Base-by-base conservation (phyloP, 164 flowering plant species). In the Liquidambar formosana region DNA sequence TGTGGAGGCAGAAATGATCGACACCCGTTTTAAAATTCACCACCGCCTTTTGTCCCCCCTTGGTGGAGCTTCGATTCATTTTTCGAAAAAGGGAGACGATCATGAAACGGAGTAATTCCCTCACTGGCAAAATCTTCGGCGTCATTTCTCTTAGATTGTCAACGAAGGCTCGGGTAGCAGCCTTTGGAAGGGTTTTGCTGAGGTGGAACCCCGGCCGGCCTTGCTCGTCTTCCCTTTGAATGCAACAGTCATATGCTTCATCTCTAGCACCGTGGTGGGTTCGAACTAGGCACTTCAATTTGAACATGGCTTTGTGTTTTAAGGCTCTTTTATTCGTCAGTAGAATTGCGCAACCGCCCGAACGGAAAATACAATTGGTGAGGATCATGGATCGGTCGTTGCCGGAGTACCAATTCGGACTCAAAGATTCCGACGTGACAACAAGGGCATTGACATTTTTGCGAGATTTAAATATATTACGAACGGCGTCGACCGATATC, bases 1-100 rank as follows among this genome's bases (percentile, higher is more conserved):
- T 78, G 74, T 90, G 96, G 44, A 90, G 63, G 72, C 91, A 86
- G 41, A 90, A 88, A 68, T 90, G 96, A 1, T 90, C 91, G 12
- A 87, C 86, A 0, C 91, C 93, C 0, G 89, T 60, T 23, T 78
- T 80, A 61, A 90, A 81, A 57, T 88, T 78, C 2, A 85, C 45
- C 14, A 25, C 75, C 0, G 53, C 61, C 19, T 26, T 48, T 19
- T n/a, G n/a, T n/a, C n/a, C n/a, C n/a, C n/a, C n/a, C n/a, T n/a
- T n/a, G n/a, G 33, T 21, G 28, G 61, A 21, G 15, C 27, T 67
- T 18, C 16, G 43, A 0, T 44, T 61, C 62, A 81, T 5, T 71
- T 65, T 81, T 22, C 72, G 23, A 0, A 73, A 3, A 0, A 49
- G 13, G 0, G 57, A 25, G 0, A 61, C 22, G 0, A 73, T 16